Conservation (phyloP, 768 basidiomycete species). For the Trametes punicea region DNA sequence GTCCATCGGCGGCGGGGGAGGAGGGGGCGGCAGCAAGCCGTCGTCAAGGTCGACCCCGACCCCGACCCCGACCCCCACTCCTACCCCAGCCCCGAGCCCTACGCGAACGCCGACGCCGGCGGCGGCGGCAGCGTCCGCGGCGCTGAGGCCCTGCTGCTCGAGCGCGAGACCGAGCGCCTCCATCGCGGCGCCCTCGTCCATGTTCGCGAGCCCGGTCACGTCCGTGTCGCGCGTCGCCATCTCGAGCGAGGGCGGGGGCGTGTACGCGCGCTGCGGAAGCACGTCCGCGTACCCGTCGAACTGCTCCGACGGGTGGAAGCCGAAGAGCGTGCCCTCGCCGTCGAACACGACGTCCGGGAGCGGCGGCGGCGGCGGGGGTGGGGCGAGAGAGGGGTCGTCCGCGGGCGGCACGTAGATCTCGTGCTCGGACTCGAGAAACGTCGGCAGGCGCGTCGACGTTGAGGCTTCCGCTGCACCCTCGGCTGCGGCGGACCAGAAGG, state of each 20-base stretch:
- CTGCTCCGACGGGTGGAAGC: slow-evolving; percentile 66
- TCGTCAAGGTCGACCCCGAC: slow-evolving; percentile 25
- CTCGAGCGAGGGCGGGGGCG: slow-evolving; percentile 75
- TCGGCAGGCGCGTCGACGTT: slow-evolving; percentile 37
- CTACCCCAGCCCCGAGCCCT: slow-evolving; percentile 15
- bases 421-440: slow-evolving; percentile 77
- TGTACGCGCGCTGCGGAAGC: slow-evolving; percentile 48
- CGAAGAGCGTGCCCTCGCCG: slow-evolving; percentile 79
- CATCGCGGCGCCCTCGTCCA: slow-evolving; percentile 47
- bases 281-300: slow-evolving; percentile 81
- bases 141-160: slow-evolving; percentile 39
- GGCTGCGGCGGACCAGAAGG: slow-evolving; percentile 42
- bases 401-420: slow-evolving; percentile 64
- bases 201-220: slow-evolving; percentile 59
- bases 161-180: slow-evolving; percentile 59
- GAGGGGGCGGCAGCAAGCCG: slow-evolving; percentile 55
- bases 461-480: slow-evolving; percentile 30
- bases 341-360: slow-evolving; percentile 38
- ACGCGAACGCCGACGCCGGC: slow-evolving; percentile 8
- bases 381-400: slow-evolving; percentile 35
- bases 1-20: slow-evolving; percentile 79
- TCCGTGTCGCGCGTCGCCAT: slow-evolving; percentile 71
- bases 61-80: neutral
- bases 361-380: slow-evolving; percentile 30
- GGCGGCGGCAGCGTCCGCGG: slow-evolving; percentile 14